phyloP scores from a whole-genome alignment of 2,329 filamentous ascomycete species.

The Thermochaetoides dissita region DNA sequence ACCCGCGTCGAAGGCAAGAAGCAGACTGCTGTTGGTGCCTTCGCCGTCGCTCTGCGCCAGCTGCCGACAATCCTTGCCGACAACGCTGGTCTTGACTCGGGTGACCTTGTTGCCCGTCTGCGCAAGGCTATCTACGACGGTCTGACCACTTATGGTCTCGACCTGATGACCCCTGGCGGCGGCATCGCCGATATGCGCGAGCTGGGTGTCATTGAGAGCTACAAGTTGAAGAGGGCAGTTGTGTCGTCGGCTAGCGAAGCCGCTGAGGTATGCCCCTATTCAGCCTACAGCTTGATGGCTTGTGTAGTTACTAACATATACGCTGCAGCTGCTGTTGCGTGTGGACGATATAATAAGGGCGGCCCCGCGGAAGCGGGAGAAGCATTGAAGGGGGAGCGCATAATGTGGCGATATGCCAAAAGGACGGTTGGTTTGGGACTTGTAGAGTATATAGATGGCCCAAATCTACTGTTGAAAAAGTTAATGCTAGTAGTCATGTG shows the following conservation, averaged over 20 bases:
- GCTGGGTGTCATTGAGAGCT: conserved; percentile 88
- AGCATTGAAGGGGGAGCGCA: conserved; percentile 20
- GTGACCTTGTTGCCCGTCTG: conserved; percentile 80
- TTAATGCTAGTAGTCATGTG: too few relatives aligned
- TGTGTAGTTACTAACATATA: conserved; percentile 13
- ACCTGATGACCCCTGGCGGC: conserved; percentile 77
- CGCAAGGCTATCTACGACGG: conserved; percentile 92
- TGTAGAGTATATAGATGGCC: too few relatives aligned
- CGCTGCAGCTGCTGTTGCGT: conserved; percentile 62
- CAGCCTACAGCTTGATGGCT: neutral
- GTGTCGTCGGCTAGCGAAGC: conserved; percentile 93
- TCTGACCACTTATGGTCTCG: conserved; percentile 80
- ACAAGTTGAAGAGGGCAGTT: conserved; percentile 97
- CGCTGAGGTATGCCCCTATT: conserved; percentile 61
- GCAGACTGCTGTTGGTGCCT: conserved; percentile 81
- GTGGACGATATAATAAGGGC: conserved; percentile 97
- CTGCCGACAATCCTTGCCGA: conserved; percentile 93
- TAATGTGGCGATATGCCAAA: too few relatives aligned
- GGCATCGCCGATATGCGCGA: conserved; percentile 94
- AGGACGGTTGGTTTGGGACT: too few relatives aligned
- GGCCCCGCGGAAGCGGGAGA: conserved; percentile 69
- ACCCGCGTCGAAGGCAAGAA: conserved; percentile 95
- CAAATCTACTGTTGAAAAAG: too few relatives aligned
- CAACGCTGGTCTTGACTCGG: conserved; percentile 92
- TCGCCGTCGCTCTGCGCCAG: conserved; percentile 78